These are phyloP conservation scores for Gossypium bickii DNA, from an alignment of 345 rosid genomes.

Conservation along the genomic window DNA sequence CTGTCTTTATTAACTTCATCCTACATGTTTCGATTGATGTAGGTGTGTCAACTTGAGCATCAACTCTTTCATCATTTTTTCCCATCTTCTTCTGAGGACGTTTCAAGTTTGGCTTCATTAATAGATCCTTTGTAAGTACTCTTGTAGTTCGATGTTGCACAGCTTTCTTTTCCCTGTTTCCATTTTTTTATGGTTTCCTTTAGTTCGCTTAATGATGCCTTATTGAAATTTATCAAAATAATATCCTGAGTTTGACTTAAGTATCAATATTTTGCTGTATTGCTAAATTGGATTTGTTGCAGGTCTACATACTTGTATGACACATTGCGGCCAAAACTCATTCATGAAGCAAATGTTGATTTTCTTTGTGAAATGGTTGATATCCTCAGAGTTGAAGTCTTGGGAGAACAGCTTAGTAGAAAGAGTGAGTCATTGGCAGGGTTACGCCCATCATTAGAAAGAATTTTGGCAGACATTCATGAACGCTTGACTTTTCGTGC, in stretches of 20 bases:
- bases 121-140: conserved; percentile 85
- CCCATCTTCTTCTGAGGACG: conserved; percentile 84
- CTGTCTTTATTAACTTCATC: neutral
- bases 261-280: neutral
- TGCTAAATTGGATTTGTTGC: conserved; percentile 11
- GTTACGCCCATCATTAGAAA: conserved; percentile 73
- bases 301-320: conserved; percentile 93
- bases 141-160: neutral
- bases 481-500: conserved; percentile 96
- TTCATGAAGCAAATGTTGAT: conserved; percentile 81
- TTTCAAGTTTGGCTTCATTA: conserved; percentile 85
- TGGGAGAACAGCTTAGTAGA: conserved; percentile 80
- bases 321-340: conserved; percentile 87
- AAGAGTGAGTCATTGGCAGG: conserved; percentile 80
- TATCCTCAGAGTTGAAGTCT: conserved; percentile 87
- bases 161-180: conserved; percentile 7
- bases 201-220: conserved; percentile 2
- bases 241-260: neutral
- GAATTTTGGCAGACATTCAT: conserved; percentile 88
- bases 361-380: conserved; percentile 93
- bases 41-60: conserved; percentile 97
- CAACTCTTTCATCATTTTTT: conserved; percentile 93
- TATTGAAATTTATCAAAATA: conserved; percentile 13
- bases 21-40: conserved; percentile 21
- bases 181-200: neutral